These are phyloP conservation scores for Psidium friedrichsthalianum DNA, from an alignment of 345 rosid genomes.

Conservation along the genomic window DNA sequence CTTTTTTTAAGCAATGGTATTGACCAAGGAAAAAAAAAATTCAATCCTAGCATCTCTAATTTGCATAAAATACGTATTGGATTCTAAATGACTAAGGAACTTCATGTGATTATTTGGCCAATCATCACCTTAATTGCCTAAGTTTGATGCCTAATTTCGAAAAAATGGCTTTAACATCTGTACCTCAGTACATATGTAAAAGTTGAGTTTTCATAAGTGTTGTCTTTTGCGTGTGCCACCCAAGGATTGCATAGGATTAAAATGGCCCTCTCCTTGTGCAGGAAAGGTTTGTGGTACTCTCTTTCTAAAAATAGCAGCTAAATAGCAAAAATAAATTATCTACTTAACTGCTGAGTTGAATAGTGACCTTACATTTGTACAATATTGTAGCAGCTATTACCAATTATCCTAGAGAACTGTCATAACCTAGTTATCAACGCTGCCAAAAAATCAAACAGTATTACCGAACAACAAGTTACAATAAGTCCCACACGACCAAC, in stretches of 20 bases:
- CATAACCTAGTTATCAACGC: neutral
- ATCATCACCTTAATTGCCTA: neutral
- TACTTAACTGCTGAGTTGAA: neutral
- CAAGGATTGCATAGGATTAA: neutral
- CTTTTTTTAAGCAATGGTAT: too few species aligned
- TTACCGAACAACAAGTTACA: neutral
- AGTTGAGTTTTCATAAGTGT: neutral
- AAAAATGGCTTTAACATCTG: neutral
- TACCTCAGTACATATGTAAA: neutral
- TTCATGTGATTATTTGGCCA: accelerated
- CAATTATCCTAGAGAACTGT: neutral
- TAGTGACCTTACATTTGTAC: neutral
- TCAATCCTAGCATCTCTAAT: neutral
- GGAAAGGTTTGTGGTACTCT: too few species aligned
- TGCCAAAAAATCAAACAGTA: neutral
- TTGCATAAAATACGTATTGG: neutral
- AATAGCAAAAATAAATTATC: neutral
- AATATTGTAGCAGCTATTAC: neutral
- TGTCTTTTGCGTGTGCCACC: neutral
- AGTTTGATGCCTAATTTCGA: accelerated
- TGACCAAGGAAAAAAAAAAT: neutral
- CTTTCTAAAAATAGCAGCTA: neutral
- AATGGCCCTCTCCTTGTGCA: neutral
- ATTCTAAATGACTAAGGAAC: neutral
- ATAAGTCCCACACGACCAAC: neutral